Conservation (phyloP, 2,329 filamentous ascomycete genomes). For the Leptographium galeiforme region DNA sequence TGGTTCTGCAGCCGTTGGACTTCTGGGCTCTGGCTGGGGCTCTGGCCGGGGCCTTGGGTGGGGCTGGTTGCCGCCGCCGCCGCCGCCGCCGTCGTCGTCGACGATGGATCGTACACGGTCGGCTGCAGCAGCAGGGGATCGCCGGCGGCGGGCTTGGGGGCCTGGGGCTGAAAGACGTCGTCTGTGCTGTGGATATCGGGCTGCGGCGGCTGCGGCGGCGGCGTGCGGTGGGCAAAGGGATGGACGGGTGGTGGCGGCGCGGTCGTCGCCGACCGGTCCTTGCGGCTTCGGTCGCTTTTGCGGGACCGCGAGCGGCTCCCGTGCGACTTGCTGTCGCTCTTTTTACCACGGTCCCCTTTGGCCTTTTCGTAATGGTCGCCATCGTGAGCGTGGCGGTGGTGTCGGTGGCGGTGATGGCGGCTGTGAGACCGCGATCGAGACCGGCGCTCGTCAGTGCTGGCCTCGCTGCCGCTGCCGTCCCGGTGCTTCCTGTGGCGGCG, state of each 20-base stretch:
- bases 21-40: slow-evolving; percentile 35
- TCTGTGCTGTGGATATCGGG: slow-evolving; percentile 2
- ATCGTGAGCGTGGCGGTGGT: slow-evolving; percentile 10
- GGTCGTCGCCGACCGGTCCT: not conserved
- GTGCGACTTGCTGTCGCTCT: not conserved
- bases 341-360: not conserved
- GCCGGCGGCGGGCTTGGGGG: slow-evolving; percentile 19
- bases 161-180: slow-evolving; percentile 8
- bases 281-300: slow-evolving; percentile 4
- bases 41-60: not conserved
- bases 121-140: slow-evolving; percentile 41
- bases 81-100: slow-evolving; percentile 6
- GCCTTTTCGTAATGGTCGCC: not conserved
- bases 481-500: slow-evolving; percentile 20
- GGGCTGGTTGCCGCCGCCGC: slow-evolving; percentile 4
- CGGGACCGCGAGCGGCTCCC: not conserved
- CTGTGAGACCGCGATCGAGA: slow-evolving; percentile 9
- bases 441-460: slow-evolving; percentile 11
- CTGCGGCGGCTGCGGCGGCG: slow-evolving; percentile 7
- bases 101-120: slow-evolving; percentile 38
- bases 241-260: slow-evolving; percentile 1
- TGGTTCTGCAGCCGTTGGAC: slow-evolving; percentile 28
- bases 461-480: slow-evolving; percentile 18
- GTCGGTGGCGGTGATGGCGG: slow-evolving; percentile 12
- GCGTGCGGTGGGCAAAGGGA: slow-evolving; percentile 9